Percentiles rank a stretch among this genome's conserved stretches.
These are phyloP conservation scores for Coniochaeta sp. DNA, from an alignment of 2,329 filamentous ascomycete species.

Conservation along the genomic window DNA sequence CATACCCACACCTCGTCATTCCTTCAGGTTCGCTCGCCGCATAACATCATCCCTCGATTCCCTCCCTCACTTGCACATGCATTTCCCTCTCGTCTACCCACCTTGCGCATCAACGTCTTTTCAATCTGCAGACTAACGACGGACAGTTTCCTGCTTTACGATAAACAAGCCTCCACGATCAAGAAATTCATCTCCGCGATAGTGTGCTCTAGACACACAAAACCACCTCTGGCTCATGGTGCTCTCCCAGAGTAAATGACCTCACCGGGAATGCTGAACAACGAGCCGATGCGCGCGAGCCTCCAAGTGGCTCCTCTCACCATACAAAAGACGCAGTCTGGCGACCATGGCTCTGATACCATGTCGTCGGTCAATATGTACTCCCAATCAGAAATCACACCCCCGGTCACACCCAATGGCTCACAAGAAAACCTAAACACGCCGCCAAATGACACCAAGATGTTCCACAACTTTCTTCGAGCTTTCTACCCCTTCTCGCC, in stretches of 20 bases:
- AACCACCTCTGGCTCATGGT: conserved; percentile 22
- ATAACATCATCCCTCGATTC: background rate
- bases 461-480: conserved; percentile 91
- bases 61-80: conserved; percentile 1
- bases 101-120: background rate
- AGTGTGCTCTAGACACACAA: conserved; percentile 2
- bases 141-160: background rate
- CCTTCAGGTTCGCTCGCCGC: background rate
- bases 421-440: conserved; percentile 51
- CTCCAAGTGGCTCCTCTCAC: conserved; percentile 53
- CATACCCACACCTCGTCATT: background rate
- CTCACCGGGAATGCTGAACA: conserved; percentile 40
- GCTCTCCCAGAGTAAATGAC: conserved; percentile 19
- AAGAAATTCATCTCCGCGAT: background rate
- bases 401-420: conserved; percentile 66
- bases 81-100: background rate
- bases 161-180: background rate
- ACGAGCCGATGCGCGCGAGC: conserved; percentile 45
- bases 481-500: conserved; percentile 92
- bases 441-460: conserved; percentile 35
- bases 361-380: conserved; percentile 24
- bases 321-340: conserved; percentile 35
- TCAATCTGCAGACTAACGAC: background rate
- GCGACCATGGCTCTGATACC: conserved; percentile 15
- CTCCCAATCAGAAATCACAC: conserved; percentile 60